Evolutionary conservation across 2,329 filamentous ascomycete genomes (phyloP).

Genomic region (Nannizzia gypsea): DNA sequence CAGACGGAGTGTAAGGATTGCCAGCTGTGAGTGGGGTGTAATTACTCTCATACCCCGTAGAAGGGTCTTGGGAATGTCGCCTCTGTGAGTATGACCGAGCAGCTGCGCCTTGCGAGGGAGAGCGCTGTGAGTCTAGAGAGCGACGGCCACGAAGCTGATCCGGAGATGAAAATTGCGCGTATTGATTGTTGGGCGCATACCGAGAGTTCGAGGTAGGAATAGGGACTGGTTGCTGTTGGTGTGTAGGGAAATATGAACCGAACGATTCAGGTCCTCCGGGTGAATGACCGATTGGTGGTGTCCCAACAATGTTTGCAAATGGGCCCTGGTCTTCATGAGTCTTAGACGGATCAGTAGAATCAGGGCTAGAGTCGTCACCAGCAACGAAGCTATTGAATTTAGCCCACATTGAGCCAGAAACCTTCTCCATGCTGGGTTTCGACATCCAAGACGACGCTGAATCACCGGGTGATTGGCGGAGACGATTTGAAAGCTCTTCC

Average conservation of each 20-base stretch:
- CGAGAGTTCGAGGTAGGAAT: constrained; percentile 26
- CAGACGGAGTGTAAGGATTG: constrained; percentile 18
- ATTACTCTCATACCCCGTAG: constrained; percentile 24
- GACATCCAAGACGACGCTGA: constrained; percentile 78
- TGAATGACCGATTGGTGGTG: constrained; percentile 61
- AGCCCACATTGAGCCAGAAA: constrained; percentile 79
- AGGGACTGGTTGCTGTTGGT: constrained; percentile 23
- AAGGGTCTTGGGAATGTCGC: constrained; percentile 28
- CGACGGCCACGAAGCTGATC: constrained; percentile 40
- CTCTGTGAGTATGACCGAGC: constrained; percentile 22
- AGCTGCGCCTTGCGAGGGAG: constrained; percentile 25
- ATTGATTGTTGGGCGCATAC: constrained; percentile 33
- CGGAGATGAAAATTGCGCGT: constrained; percentile 40
- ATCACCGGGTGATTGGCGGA: constrained; percentile 77
- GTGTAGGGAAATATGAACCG: constrained; percentile 40
- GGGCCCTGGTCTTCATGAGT: constrained; percentile 57
- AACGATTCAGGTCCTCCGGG: constrained; percentile 69
- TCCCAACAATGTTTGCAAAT: constrained; percentile 68
- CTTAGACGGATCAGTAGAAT: constrained; percentile 45
- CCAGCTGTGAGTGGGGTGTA: constrained; percentile 22
- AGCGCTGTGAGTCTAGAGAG: constrained; percentile 38
- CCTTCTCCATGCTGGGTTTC: constrained; percentile 90
- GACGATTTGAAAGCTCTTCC: constrained; percentile 69
- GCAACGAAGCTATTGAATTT: constrained; percentile 95
- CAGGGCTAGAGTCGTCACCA: constrained; percentile 67